Base-by-base conservation (phyloP, 768 basidiomycete genomes). In the Trametes cinnabarina region DNA sequence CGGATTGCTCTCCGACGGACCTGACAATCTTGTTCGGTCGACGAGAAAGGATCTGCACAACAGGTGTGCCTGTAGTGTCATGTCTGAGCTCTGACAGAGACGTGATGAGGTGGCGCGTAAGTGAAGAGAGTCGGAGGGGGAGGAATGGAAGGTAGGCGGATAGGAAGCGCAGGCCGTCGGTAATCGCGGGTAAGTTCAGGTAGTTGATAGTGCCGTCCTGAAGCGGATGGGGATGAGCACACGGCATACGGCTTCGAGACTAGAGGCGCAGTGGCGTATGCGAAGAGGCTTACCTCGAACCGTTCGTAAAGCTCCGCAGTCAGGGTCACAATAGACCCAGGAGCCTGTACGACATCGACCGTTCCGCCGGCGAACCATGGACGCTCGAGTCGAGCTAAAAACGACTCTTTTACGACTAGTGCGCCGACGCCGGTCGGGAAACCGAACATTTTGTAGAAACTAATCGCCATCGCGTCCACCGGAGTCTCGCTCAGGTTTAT, bases 381-480 rank as follows among this genome's bases (percentile, higher is more conserved):
- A 8, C 89, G 81, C 52, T 82, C 76, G 39, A 90, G 74, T 47
- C 74, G 73, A 5, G 70, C 70, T 49, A 91, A 71, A 63, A 91
- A 90, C 9, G 81, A 79, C 65, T 86, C 84, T 68, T 85, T 88
- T 42, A 88, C 85, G 26, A 94, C 70, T 4, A 94, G 76, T 12
- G 90, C 90, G 34, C 92, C 91, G 41, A 92, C 82, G 8, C 91
- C 91, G 0, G 90, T 92, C 11, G 91, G 91, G 64, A 85, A 93
- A 32, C 91, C 91, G 62, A 92, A 90, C 87, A 93, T 92, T 65
- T 94, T 94, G 73, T 94, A 94, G 65, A 93, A 92, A 42, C 87
- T 90, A 51, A 94, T 67, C 0, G 85, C 90, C 80, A 92, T 84
- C 1, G 90, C 91, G 69, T 94, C 92, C 11, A 91, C 86, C 4